Evolutionary conservation across 257 asterid species (phyloP).

Genomic region (Anisodus acutangulus): DNA sequence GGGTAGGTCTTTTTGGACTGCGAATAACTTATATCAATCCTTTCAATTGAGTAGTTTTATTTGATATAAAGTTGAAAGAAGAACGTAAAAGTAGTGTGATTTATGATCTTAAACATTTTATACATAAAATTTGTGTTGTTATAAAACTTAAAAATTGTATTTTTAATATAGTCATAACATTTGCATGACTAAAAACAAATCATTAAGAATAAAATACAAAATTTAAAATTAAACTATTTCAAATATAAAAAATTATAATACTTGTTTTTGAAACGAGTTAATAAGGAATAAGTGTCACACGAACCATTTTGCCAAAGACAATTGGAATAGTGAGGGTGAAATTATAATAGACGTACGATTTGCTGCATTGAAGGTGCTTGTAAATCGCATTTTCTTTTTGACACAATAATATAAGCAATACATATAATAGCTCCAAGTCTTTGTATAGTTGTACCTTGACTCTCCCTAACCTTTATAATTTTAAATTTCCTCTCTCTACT

Average conservation of each 20-base stretch:
- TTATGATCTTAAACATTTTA: too few relatives aligned
- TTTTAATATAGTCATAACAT: not conserved
- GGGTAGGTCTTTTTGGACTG: too few relatives aligned
- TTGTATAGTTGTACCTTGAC: not conserved
- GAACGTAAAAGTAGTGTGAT: too few relatives aligned
- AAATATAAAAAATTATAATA: not conserved
- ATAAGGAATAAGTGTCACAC: not conserved
- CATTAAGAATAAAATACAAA: not conserved
- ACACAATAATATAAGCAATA: not conserved
- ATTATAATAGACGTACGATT: not conserved
- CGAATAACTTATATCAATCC: too few relatives aligned
- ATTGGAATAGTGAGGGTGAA: not conserved
- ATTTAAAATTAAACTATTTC: not conserved
- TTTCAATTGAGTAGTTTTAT: too few relatives aligned
- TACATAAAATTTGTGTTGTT: not conserved
- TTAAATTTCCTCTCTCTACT: not conserved
- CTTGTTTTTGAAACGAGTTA: too few relatives aligned
- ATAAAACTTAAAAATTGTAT: not conserved
- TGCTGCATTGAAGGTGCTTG: not conserved
- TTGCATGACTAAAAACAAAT: not conserved
- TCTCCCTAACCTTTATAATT: not conserved
- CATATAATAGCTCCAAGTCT: slow-evolving; percentile 2
- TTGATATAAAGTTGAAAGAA: too few relatives aligned
- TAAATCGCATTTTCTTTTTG: too few relatives aligned
- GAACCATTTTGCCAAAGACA: not conserved